Evolutionary conservation across 176 grass and related monocot genomes (phyloP), one percentile per base, ranked within the genome.

Genomic region (Carex scoparia): DNA sequence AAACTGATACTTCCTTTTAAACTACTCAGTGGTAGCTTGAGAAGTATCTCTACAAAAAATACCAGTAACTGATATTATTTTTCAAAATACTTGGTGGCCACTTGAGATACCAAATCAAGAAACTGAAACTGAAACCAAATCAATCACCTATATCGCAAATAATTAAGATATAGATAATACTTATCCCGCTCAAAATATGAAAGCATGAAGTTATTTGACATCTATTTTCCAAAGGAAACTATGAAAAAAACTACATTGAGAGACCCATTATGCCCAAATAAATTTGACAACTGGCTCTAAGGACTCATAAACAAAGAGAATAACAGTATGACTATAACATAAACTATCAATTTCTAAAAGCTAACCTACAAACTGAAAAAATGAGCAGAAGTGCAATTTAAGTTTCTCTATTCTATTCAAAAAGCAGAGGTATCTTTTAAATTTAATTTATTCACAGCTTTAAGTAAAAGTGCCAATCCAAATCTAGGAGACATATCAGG

Each of bases 401-500:
- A 57, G 11, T 56, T 31, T 31, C 58, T 9, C 53, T 58, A 79
- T 33, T 58, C 28, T 9, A 33, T 57, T 78, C 6, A n/a, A 55
- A 77, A 49, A 56, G 73, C 5, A 56, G 7, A 58, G 74, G 28
- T 18, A 15, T 82, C 55, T 77, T 55, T 65, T 65, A 40, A 53
- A 61, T 60, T 65, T 79, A 53, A 61, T 60, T 65, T 79, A 32
- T 81, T 94, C 91, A 98, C 32, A 91, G 95, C 86, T 90, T 90
- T 98, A 57, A 93, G 86, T 18, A 86, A 85, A 57, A 98, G 83
- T 19, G 91, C 87, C 80, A 98, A 76, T 31, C 92, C 92, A 82
- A 98, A 94, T 81, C 87, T 94, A 59, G 92, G 95, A 57, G 92
- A 28, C 64, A 83, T 93, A 64, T 94, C 95, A 89, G 94, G 88